Percentiles rank a stretch among this genome's conserved stretches.
Conservation (phyloP, 2,329 filamentous ascomycete genomes). For the Myrmaecium sp. region DNA sequence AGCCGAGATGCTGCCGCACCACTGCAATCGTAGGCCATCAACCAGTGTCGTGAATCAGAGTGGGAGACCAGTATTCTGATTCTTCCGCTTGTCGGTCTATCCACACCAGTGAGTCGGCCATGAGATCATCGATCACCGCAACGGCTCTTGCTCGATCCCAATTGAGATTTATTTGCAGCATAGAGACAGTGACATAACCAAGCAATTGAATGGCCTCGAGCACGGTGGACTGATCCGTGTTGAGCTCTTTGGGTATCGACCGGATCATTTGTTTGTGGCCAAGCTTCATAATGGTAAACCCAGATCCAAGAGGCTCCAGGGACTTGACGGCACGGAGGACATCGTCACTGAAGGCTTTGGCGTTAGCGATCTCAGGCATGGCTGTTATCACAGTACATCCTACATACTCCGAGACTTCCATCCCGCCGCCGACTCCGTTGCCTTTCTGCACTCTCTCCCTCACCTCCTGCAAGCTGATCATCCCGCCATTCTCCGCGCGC, state of each 20-base stretch:
- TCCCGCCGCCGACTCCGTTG: slow-evolving; percentile 55
- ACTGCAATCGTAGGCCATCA: no score
- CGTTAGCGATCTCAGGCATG: no score
- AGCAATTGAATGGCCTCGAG: slow-evolving; percentile 81
- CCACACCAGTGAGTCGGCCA: slow-evolving; percentile 85
- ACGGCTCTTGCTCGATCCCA: slow-evolving; percentile 77
- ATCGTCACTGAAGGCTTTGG: slow-evolving; percentile 61
- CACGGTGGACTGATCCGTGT: slow-evolving; percentile 82
- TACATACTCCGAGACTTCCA: slow-evolving; percentile 60
- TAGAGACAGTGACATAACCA: slow-evolving; percentile 76
- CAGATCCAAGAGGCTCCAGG: slow-evolving; percentile 70
- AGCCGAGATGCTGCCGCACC: no score
- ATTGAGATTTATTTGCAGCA: slow-evolving; percentile 69
- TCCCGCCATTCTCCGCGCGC: slow-evolving; percentile 75
- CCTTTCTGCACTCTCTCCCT: slow-evolving; percentile 56
- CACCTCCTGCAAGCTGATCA: slow-evolving; percentile 74
- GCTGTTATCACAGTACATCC: no score
- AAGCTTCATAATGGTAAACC: slow-evolving; percentile 70
- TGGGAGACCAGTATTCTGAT: slow-evolving; percentile 86
- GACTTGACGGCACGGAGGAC: slow-evolving; percentile 78
- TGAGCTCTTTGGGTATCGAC: slow-evolving; percentile 86
- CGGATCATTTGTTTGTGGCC: slow-evolving; percentile 77
- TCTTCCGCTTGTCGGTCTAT: slow-evolving; percentile 73
- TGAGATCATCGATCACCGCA: slow-evolving; percentile 78
- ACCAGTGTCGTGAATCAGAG: slow-evolving; percentile 44